Percentiles rank a stretch among this genome's conserved stretches.
These are phyloP conservation scores for Amylocystis lapponica DNA, from an alignment of 768 basidiomycete species.

Conservation along the genomic window DNA sequence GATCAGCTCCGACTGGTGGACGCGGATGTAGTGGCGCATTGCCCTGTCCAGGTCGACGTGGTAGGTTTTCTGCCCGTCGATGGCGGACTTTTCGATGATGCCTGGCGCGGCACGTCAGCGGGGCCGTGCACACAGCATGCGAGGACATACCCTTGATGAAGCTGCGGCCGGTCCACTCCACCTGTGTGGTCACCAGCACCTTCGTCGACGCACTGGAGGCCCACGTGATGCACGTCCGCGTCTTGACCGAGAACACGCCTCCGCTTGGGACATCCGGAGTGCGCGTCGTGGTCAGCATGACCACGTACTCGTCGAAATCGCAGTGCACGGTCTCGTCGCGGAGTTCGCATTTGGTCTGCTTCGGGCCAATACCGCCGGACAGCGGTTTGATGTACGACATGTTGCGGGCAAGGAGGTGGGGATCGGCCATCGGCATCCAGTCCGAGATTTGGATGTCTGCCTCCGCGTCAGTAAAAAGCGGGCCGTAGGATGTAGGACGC, in stretches of 20 bases:
- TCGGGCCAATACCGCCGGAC: constrained; percentile 83
- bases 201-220: constrained; percentile 71
- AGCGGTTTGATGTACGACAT: constrained; percentile 98
- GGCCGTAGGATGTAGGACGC: neutral
- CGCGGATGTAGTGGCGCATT: constrained; percentile 85
- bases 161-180: constrained; percentile 95
- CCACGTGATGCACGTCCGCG: constrained; percentile 93
- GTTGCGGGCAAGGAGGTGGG: constrained; percentile 72
- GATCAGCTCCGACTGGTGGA: constrained; percentile 86
- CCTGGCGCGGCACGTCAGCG: constrained; percentile 40
- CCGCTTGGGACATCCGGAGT: constrained; percentile 96
- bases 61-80: constrained; percentile 89
- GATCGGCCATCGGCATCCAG: constrained; percentile 70
- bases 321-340: constrained; percentile 75
- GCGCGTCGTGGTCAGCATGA: constrained; percentile 81
- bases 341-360: constrained; percentile 93
- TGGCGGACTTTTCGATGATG: constrained; percentile 86
- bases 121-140: no score
- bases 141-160: constrained; percentile 80
- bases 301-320: constrained; percentile 81
- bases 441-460: constrained; percentile 94
- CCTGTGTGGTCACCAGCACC: constrained; percentile 82
- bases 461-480: neutral
- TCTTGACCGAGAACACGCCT: constrained; percentile 89
- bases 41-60: constrained; percentile 77